A percentile compares a stretch with the other conserved stretches of the same genome.
Conservation (phyloP, 1,284 basidiomycete genomes). For the Rhizopogon parksii region DNA sequence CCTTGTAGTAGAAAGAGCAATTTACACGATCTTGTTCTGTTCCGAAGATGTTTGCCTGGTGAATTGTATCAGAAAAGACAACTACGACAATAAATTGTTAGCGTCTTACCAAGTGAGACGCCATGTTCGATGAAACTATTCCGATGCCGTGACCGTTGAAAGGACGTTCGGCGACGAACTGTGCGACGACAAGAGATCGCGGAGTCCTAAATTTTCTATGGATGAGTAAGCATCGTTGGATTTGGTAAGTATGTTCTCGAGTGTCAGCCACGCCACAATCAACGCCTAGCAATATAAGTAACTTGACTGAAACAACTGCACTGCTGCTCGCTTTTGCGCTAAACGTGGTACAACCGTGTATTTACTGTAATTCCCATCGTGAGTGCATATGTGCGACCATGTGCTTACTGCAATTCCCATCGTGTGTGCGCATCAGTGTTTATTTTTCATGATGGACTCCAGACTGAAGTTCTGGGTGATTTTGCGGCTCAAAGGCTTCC, state of each 20-base stretch:
- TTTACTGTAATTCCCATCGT: neutral
- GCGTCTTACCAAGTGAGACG: constrained; percentile 52
- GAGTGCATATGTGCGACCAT: too few relatives aligned
- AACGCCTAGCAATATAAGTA: too few relatives aligned
- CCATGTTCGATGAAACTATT: constrained; percentile 33
- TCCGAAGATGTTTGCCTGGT: constrained; percentile 77
- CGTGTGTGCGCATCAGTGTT: too few relatives aligned
- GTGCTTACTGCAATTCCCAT: neutral
- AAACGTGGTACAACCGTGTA: too few relatives aligned
- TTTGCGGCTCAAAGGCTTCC: neutral
- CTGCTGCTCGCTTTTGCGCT: neutral
- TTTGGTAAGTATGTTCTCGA: neutral
- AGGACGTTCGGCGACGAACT: neutral
- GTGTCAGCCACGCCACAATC: neutral
- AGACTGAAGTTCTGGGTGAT: neutral
- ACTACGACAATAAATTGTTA: neutral
- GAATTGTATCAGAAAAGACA: neutral
- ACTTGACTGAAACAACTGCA: too few relatives aligned
- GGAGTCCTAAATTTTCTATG: constrained; percentile 8
- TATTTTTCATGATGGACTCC: neutral
- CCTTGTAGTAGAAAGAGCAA: constrained; percentile 94
- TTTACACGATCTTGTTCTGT: constrained; percentile 92
- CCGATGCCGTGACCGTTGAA: neutral
- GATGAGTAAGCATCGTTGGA: neutral
- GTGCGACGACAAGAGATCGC: constrained; percentile 6